Evolutionary conservation across 2,329 filamentous ascomycete genomes (phyloP), one percentile per base, ranked within the genome.

Genomic region (Pyrenochaeta sp.): DNA sequence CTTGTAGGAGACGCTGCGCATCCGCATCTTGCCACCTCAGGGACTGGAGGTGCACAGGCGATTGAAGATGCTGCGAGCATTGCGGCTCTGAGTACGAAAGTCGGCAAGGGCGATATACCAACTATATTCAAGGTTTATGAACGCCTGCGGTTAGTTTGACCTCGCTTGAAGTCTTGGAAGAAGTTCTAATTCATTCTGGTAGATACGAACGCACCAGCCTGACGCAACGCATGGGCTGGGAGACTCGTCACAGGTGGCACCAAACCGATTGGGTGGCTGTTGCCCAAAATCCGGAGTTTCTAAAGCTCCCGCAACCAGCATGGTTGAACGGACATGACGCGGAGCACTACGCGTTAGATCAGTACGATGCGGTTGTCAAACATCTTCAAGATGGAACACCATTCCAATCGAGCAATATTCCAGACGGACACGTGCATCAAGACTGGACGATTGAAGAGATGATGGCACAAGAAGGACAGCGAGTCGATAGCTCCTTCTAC

Each of bases 1-100:
- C 18, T 47, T 18, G 8, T 50, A 18, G 47, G 47, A 1, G 47
- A 50, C 13, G 38, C 47, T n/a, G 47, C 47, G 6, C 47, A 50
- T 42, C 47, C 47, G 24, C 35, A 42, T 26, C 36, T 50, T 14
- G 22, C 47, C 9, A 50, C 42, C 2, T 42, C 42, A 3, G 38
- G 42, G 7, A 35, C 34, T 10, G 47, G 47, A 9, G 47, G 30
- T 10, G 44, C 42, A 13, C 41, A 45, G 23, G 47, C 47, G 3
- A 46, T 50, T 36, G 47, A 50, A 27, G 47, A 46, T 19, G 47
- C 30, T 11, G 43, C 44, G 3, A 46, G 42, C 24, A 27, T 27
- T 11, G 24, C 10, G 14, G 24, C 24, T 13, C 14, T 27, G 24
- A 27, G n/a, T 27, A 4, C 24, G 14, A 13, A 27, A 27, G 24